Percentiles rank a stretch among this genome's conserved stretches.
These are phyloP conservation scores for Astragalus glycyphyllos DNA, from an alignment of 306 rosid genomes.

Conservation along the genomic window DNA sequence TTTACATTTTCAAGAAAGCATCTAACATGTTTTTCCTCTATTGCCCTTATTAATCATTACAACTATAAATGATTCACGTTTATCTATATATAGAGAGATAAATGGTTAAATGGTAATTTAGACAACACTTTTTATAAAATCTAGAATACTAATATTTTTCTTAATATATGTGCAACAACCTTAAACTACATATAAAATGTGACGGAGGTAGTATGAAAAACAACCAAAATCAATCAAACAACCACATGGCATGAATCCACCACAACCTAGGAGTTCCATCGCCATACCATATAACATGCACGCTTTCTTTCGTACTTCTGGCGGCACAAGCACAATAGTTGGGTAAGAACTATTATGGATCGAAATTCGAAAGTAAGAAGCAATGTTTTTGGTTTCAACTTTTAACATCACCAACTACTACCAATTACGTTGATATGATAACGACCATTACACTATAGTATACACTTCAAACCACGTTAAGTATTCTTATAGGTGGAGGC, in stretches of 20 bases:
- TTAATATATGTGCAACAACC: too few relatives aligned
- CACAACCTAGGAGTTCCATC: background rate
- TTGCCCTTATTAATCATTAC: too few relatives aligned
- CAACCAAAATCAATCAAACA: background rate
- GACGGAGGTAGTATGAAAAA: too few relatives aligned
- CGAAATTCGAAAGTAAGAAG: too few relatives aligned
- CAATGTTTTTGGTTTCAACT: constrained; percentile 35
- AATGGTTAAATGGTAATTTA: too few relatives aligned
- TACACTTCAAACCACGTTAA: constrained; percentile 22
- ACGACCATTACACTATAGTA: constrained; percentile 1
- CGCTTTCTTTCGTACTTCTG: constrained; percentile 35
- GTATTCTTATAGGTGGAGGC: constrained; percentile 21
- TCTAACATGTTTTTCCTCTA: too few relatives aligned
- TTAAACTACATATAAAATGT: too few relatives aligned
- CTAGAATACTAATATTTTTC: too few relatives aligned
- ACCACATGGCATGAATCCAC: constrained; percentile 20
- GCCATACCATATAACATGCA: constrained; percentile 9
- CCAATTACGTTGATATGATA: constrained; percentile 35
- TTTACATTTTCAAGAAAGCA: too few relatives aligned
- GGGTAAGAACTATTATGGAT: background rate
- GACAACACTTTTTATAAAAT: too few relatives aligned
- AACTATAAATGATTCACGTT: too few relatives aligned
- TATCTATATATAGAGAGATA: too few relatives aligned
- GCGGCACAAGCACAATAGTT: constrained; percentile 32
- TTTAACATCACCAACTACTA: constrained; percentile 43